phyloP scores from a whole-genome alignment of 257 asterid genomes.

The Solanum chiquidenum region DNA sequence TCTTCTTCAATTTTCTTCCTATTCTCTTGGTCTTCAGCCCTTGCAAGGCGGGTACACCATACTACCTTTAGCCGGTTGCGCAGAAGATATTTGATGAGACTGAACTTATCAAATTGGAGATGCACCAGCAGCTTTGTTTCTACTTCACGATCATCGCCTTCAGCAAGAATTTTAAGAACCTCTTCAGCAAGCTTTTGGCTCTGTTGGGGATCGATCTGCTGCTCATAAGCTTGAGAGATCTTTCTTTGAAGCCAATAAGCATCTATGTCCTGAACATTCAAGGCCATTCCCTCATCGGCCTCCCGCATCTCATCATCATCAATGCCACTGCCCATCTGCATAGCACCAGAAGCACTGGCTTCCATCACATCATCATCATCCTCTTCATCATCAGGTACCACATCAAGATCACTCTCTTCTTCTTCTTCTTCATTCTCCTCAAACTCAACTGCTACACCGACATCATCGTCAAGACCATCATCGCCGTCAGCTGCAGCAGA shows the following conservation, averaged over 20 bases:
- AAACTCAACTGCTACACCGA: slow-evolving; percentile 39
- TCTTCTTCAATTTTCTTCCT: slow-evolving; percentile 26
- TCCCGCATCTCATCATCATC: slow-evolving; percentile 30
- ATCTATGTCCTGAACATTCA: slow-evolving; percentile 42
- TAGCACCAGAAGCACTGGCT: slow-evolving; percentile 15
- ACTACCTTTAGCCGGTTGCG: slow-evolving; percentile 36
- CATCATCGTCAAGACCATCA: slow-evolving; percentile 27
- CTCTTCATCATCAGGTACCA: slow-evolving; percentile 27
- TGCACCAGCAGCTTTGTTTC: slow-evolving; percentile 28
- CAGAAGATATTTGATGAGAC: slow-evolving; percentile 24
- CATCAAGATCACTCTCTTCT: slow-evolving; percentile 32
- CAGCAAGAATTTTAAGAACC: slow-evolving; percentile 30
- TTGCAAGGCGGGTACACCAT: slow-evolving; percentile 38
- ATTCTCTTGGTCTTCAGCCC: slow-evolving; percentile 34
- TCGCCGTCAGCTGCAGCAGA: slow-evolving; percentile 14
- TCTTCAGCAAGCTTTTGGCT: slow-evolving; percentile 38
- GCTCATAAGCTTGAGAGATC: slow-evolving; percentile 35
- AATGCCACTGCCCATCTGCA: slow-evolving; percentile 36
- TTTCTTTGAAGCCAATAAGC: slow-evolving; percentile 43
- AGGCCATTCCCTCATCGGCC: slow-evolving; percentile 23
- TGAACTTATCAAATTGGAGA: slow-evolving; percentile 27
- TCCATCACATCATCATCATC: slow-evolving; percentile 26
- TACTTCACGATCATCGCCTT: slow-evolving; percentile 33
- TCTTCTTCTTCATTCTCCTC: slow-evolving; percentile 42
- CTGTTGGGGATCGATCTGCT: slow-evolving; percentile 33